Conservation (phyloP, 2,329 filamentous ascomycete species). For the Leptographium radiaticola region DNA sequence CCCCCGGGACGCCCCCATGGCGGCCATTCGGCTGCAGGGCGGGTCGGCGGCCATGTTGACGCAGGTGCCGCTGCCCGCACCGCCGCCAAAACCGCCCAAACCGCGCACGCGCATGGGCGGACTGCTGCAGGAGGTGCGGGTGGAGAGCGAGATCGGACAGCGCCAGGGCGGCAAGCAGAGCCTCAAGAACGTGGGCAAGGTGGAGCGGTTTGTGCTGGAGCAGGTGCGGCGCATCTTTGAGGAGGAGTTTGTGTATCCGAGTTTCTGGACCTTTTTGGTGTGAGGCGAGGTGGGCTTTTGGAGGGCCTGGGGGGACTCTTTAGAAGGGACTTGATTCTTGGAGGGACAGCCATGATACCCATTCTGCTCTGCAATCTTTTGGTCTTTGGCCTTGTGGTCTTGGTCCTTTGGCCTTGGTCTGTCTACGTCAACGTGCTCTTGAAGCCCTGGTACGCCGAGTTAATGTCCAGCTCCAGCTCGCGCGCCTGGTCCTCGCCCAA, state of each 20-base stretch:
- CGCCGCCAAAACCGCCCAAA: neutral
- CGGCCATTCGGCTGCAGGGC: neutral
- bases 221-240: slow-evolving; percentile 96
- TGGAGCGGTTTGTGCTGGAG: slow-evolving; percentile 92
- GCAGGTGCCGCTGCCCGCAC: neutral
- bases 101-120: slow-evolving; percentile 42
- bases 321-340: too few species aligned
- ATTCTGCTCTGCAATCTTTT: neutral
- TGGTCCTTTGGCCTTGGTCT: neutral
- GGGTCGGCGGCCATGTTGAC: neutral
- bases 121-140: slow-evolving; percentile 79
- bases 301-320: too few species aligned
- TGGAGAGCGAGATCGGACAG: slow-evolving; percentile 95
- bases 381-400: neutral
- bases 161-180: slow-evolving; percentile 86
- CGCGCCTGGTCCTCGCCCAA: slow-evolving; percentile 75
- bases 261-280: slow-evolving; percentile 94
- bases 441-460: slow-evolving; percentile 88
- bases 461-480: slow-evolving; percentile 85
- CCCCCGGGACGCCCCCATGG: neutral
- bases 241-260: slow-evolving; percentile 96
- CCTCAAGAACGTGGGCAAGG: slow-evolving; percentile 95
- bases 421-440: slow-evolving; percentile 57
- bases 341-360: neutral
- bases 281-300: slow-evolving; percentile 30